phyloP scores from a whole-genome alignment of 495 filamentous ascomycete genomes.

The Podospora australis region DNA sequence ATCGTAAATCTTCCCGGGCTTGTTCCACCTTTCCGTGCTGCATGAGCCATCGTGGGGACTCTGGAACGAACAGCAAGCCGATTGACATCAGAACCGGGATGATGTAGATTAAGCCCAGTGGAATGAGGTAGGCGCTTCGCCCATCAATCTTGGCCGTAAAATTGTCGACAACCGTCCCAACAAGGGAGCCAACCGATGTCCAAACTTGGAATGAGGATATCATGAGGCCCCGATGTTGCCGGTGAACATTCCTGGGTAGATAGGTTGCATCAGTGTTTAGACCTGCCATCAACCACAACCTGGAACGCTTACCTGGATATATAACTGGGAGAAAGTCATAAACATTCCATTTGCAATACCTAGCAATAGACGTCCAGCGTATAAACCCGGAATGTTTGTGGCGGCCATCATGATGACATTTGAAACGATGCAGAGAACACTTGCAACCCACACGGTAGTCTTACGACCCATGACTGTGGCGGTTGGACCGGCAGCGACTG shows the following conservation, averaged over 20 bases:
- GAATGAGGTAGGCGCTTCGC: constrained; percentile 49
- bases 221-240: constrained; percentile 45
- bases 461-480: constrained; percentile 44
- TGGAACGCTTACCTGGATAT: too few relatives aligned
- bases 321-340: constrained; percentile 56
- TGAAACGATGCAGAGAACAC: constrained; percentile 41
- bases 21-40: constrained; percentile 42
- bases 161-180: constrained; percentile 58
- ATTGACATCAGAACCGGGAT: constrained; percentile 46
- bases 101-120: constrained; percentile 53
- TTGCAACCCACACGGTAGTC: constrained; percentile 43
- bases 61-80: constrained; percentile 54
- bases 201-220: constrained; percentile 38
- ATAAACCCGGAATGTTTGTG: constrained; percentile 44
- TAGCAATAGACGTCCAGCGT: constrained; percentile 50
- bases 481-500: constrained; percentile 46
- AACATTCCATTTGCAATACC: constrained; percentile 52
- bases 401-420: constrained; percentile 55
- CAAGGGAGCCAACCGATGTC: constrained; percentile 41
- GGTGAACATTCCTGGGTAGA: constrained; percentile 49
- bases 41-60: constrained; percentile 59
- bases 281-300: too few relatives aligned
- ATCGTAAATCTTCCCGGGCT: constrained; percentile 41
- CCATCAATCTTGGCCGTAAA: constrained; percentile 41
- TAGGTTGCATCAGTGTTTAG: too few relatives aligned